Evolutionary conservation across 805 yeast genomes (phyloP).

Genomic region (Isabelozyma gotoi): DNA sequence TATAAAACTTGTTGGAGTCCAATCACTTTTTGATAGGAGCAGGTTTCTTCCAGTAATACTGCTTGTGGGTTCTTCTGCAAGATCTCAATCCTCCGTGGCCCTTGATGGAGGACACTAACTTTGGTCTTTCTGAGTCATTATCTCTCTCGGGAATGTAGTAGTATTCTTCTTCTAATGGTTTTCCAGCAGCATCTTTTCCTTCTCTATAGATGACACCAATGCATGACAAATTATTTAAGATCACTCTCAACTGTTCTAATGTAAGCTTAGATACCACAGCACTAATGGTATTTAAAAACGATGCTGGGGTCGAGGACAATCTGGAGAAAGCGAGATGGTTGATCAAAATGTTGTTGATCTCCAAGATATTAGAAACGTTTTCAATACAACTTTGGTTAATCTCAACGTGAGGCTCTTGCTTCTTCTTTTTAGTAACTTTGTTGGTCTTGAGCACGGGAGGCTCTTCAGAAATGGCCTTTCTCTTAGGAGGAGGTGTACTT

Average conservation of each 20-base stretch:
- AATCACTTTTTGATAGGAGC: constrained; percentile 44
- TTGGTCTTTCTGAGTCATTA: constrained; percentile 64
- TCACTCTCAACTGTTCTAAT: constrained; percentile 41
- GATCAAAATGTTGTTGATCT: constrained; percentile 62
- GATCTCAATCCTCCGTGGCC: constrained; percentile 81
- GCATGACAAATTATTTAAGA: constrained; percentile 50
- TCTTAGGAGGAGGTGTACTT: constrained; percentile 17
- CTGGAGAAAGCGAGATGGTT: constrained; percentile 92
- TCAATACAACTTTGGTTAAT: constrained; percentile 20
- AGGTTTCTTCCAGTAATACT: constrained; percentile 72
- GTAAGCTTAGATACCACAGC: constrained; percentile 49
- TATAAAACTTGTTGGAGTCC: constrained; percentile 1
- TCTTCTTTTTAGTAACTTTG: constrained; percentile 11
- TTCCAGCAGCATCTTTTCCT: constrained; percentile 97
- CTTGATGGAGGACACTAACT: constrained; percentile 69
- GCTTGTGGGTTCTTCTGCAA: constrained; percentile 93
- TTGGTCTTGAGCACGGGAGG: constrained; percentile 14
- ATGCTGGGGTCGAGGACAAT: constrained; percentile 82
- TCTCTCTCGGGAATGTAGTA: constrained; percentile 88
- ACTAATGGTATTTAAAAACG: constrained; percentile 62
- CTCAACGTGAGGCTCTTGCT: constrained; percentile 21
- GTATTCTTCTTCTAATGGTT: constrained; percentile 89
- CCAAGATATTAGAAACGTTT: constrained; percentile 37
- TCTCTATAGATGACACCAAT: constrained; percentile 86
- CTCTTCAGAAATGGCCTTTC: constrained; percentile 35